Base-by-base conservation (phyloP, 441 rosid genomes). In the Croton laevigatus region DNA sequence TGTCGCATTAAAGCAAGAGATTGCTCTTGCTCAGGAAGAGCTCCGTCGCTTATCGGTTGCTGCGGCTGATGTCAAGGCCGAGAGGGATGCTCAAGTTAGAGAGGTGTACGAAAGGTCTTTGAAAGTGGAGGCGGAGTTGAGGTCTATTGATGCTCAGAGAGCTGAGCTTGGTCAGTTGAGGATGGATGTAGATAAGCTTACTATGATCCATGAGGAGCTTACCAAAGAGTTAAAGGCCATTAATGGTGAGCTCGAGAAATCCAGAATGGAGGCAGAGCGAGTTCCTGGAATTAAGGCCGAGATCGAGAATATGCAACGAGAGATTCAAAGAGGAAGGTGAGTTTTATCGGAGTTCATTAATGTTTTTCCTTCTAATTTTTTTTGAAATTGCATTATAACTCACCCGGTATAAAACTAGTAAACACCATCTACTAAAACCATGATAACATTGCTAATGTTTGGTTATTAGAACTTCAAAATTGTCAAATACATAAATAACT, bases 301-400 rank as follows among this genome's bases (percentile, higher is more conserved):
- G 81, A 82, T 90, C 53, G 86, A 89, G 68, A 51, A 65, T 65
- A 27, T 89, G 20, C 79, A 66, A 64, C 72, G 75, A 42, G 90
- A 91, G 77, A 80, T 85, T 81, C 80, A 84, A 42, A 86, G 76
- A 80, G 97, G 98, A 82, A 89, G 98, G 98, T 91, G 81, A 70
- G 10, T 9, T 9, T 17, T 66, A 6, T n/a, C n/a, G n/a, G 27
- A 36, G 12, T 53, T 19, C 10, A 19, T 19, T 53, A 53, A 27
- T 27, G 32, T 27, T 1, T 27, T 27, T 27, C 32, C 32, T 27
- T 27, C 2, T 27, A 1, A 1, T 27, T 27, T 27, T 27, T 27
- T 27, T 27, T 27, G 32, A 27, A 27, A 27, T 27, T 27, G 32
- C 32, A 27, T 2, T 27, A 27, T 27, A 27, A 27, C 32, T 27